Evolutionary conservation across 192 early-diverging fungal genomes (phyloP).

Genomic region (Umbelopsis sp.): DNA sequence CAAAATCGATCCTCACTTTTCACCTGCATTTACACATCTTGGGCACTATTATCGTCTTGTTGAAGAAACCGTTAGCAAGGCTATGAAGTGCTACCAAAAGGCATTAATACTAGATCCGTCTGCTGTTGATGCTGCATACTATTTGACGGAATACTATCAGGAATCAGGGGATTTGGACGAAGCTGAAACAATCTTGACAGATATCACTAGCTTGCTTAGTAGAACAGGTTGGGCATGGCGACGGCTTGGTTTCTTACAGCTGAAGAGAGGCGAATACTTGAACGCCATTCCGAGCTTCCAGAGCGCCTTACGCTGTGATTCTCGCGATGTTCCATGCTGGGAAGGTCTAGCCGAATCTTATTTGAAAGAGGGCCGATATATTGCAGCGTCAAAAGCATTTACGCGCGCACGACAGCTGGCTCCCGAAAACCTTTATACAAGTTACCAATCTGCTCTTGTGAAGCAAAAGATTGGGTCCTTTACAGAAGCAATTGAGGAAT

Average conservation of each 20-base stretch:
- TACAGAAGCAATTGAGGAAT: conserved; percentile 55
- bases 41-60: conserved; percentile 80
- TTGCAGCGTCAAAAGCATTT: conserved; percentile 79
- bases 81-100: conserved; percentile 82
- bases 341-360: conserved; percentile 82
- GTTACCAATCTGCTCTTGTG: conserved; percentile 53
- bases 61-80: conserved; percentile 67
- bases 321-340: conserved; percentile 69
- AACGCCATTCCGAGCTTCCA: conserved; percentile 77
- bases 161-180: conserved; percentile 43
- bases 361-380: conserved; percentile 67
- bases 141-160: conserved; percentile 67
- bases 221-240: conserved; percentile 79
- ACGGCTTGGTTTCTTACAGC: conserved; percentile 70
- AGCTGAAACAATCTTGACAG: conserved; percentile 54
- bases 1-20: conserved; percentile 64
- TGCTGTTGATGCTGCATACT: conserved; percentile 68
- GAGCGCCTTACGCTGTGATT: conserved; percentile 74
- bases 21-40: conserved; percentile 74
- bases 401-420: conserved; percentile 69
- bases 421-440: conserved; percentile 46
- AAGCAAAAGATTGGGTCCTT: conserved; percentile 57
- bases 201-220: conserved; percentile 42
- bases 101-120: conserved; percentile 70
- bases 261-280: conserved; percentile 54